phyloP scores from a whole-genome alignment of 1,284 basidiomycete genomes.

The Naganishia cerealis region DNA sequence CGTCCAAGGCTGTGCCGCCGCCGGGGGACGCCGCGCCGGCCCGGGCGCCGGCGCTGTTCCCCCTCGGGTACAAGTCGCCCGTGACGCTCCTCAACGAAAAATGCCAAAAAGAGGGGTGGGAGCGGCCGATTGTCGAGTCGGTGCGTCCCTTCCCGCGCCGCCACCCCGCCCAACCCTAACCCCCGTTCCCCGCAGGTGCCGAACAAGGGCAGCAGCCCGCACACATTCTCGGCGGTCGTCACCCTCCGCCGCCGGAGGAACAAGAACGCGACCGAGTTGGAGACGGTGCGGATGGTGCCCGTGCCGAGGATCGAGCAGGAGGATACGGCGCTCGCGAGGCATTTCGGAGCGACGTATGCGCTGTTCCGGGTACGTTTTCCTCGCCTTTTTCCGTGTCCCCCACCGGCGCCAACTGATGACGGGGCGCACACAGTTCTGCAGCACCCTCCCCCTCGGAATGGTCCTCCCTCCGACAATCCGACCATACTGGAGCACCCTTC shows the following conservation, averaged over 20 bases:
- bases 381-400: not conserved
- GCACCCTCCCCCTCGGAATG: conserved; percentile 71
- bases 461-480: conserved; percentile 76
- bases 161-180: conserved; percentile 28
- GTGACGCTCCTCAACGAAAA: conserved; percentile 74
- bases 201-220: conserved; percentile 57
- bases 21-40: conserved; percentile 39
- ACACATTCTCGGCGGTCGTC: conserved; percentile 63
- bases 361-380: conserved; percentile 70
- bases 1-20: conserved; percentile 61
- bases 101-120: conserved; percentile 83
- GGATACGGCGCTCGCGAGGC: conserved; percentile 71
- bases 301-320: conserved; percentile 66
- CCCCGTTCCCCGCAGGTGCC: conserved; percentile 52
- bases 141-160: not conserved
- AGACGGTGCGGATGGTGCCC: conserved; percentile 71
- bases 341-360: conserved; percentile 84
- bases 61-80: conserved; percentile 76
- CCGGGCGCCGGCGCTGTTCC: conserved; percentile 64
- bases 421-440: conserved; percentile 66
- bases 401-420: not conserved
- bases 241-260: conserved; percentile 66
- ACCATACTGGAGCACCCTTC: conserved; percentile 79
- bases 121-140: conserved; percentile 67
- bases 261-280: conserved; percentile 65